Evolutionary conservation across 2,329 filamentous ascomycete species (phyloP), one percentile per base, ranked within the genome.

Genomic region (Diplodia sapinea): DNA sequence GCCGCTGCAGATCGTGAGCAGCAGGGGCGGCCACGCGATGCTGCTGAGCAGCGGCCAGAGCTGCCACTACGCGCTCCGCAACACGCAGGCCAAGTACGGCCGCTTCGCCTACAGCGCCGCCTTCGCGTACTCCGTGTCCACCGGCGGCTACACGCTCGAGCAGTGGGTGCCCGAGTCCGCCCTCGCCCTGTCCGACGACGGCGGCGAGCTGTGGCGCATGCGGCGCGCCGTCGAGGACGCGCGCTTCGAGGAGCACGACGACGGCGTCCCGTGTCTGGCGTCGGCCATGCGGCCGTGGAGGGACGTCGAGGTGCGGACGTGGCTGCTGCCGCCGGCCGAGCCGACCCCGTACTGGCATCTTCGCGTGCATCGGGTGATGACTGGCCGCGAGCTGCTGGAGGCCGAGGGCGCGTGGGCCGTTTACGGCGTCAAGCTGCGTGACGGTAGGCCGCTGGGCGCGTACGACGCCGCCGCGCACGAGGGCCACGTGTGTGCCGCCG

Each of bases 41-140:
- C 83, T 94, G 29, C 84, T 94, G 8, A 74, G 72, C 4, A 91
- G 89, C 38, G 91, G 91, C 1, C 91, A 94, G 76, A 89, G 89
- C n/a, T 94, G 91, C 78, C 89, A 91, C 76, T 94, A 94, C 75
- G 89, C 91, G 0, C 89, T 94, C 82, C 91, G 91, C 78, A 91
- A 89, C 65, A 92, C 91, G 0, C 91, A 94, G 76, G 90, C 91
- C 69, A 94, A 94, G 74, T 94, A 94, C 77, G 91, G 91, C 56
- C 86, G 87, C 69, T 93, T 94, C 74, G 90, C 90, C 6, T 94
- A 94, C 79, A 91, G 88, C 73, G 89, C 89, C 64, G 86, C 89
- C 0, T 94, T 91, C 76, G 90, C 85, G 23, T 94, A 93, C 79
- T 91, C 89, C 0, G 91, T 93, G 0, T 90, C 91, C 0, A 91